A percentile compares a stretch with the other conserved stretches of the same genome.
These are phyloP conservation scores for Diplodia sapinea DNA, from an alignment of 2,329 filamentous ascomycete species.

Conservation along the genomic window DNA sequence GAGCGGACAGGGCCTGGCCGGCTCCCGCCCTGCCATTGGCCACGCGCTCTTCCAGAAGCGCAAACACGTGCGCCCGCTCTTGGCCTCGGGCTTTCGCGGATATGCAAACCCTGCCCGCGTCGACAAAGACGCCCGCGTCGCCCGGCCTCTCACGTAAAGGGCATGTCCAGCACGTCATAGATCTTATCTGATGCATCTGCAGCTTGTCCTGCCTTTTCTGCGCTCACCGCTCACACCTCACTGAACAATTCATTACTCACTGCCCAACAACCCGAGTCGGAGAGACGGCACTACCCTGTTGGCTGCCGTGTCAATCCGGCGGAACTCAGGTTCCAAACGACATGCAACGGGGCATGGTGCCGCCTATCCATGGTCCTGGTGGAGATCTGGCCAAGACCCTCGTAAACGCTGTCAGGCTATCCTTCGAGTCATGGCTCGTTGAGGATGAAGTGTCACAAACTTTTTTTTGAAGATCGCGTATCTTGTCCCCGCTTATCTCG, in stretches of 20 bases:
- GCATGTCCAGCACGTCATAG: conserved; percentile 4
- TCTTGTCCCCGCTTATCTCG: too few species aligned
- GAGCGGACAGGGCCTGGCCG: neutral
- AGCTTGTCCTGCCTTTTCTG: neutral
- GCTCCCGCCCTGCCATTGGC: neutral
- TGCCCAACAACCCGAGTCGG: neutral
- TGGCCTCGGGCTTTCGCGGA: conserved; percentile 1
- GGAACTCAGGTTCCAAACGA: neutral
- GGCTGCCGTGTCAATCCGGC: conserved; percentile 3
- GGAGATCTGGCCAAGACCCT: neutral
- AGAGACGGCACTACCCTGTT: neutral
- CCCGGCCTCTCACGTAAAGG: neutral
- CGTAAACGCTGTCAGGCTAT: neutral
- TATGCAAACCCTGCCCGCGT: neutral
- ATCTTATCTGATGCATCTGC: conserved; percentile 26
- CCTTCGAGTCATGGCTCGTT: neutral
- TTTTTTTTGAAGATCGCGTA: too few species aligned
- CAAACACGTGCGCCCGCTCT: conserved; percentile 10
- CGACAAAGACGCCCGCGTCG: neutral
- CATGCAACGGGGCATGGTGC: neutral
- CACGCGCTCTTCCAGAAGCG: conserved; percentile 7
- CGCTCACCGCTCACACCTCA: conserved; percentile 15
- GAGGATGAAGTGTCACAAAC: too few species aligned
- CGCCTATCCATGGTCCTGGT: neutral
- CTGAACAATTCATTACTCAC: neutral